phyloP scores from a whole-genome alignment of 176 grass and related monocot genomes.

The Carex littledalei region DNA sequence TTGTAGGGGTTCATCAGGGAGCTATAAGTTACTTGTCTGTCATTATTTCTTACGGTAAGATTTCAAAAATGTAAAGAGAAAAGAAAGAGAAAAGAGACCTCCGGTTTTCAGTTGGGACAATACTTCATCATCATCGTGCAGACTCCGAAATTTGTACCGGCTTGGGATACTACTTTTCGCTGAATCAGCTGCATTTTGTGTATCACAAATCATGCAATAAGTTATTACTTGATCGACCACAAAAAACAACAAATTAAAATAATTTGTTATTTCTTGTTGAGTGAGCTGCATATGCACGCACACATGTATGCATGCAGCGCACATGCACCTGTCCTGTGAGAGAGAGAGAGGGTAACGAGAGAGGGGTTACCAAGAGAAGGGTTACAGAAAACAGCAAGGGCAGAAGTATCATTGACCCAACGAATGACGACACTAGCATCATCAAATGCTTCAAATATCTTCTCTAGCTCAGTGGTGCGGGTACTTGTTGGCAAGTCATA shows the following conservation, averaged over 20 bases:
- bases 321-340: too few relatives aligned
- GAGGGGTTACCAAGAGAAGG: constrained; percentile 58
- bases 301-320: not conserved
- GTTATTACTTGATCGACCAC: not conserved
- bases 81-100: constrained; percentile 35
- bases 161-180: constrained; percentile 43
- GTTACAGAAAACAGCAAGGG: constrained; percentile 74
- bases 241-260: not conserved
- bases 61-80: constrained; percentile 7
- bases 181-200: constrained; percentile 49
- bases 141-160: constrained; percentile 50
- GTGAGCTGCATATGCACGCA: not conserved
- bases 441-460: constrained; percentile 61
- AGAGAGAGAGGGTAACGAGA: too few relatives aligned
- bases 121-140: constrained; percentile 55
- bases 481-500: constrained; percentile 59
- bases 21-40: not conserved
- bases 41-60: not conserved
- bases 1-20: not conserved
- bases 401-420: constrained; percentile 76
- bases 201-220: not conserved
- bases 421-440: constrained; percentile 61
- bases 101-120: constrained; percentile 44
- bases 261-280: not conserved
- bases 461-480: constrained; percentile 59